Evolutionary conservation across 768 basidiomycete species (phyloP), one percentile per base, ranked within the genome.

Genomic region (Podaxis pistillaris): DNA sequence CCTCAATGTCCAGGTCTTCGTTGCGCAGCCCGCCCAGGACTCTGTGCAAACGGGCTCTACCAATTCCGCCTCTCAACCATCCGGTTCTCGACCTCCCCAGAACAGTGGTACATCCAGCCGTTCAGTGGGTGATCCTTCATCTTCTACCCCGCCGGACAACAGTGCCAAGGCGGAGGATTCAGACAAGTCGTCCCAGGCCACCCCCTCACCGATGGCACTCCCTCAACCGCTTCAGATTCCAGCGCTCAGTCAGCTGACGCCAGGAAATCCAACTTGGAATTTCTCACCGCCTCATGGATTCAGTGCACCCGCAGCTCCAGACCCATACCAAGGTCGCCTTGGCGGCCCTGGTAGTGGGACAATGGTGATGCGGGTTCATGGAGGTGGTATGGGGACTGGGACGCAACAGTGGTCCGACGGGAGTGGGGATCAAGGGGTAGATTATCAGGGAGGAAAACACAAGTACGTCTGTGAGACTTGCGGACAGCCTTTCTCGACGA

Each of bases 401-500:
- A 6, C 49, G 3, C 49, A 24, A 11, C 49, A 24, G 26, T 24
- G 40, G 24, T 4, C 11, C 37, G n/a, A 19, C 38, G 26, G 38
- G 12, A 44, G 24, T 28, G 56, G 40, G 15, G 26, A 15, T 41
- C 40, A 41, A 9, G 56, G 40, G 40, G 28, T 17, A 3, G 56
- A 44, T 6, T 24, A 41, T 17, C 19, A 44, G 17, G 40, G 56
- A 12, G 56, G 40, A 41, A 44, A 56, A 40, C 24, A 8, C 3
- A 50, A 26, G 33, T 24, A 11, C 17, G 15, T 19, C 7, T 38
- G 37, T 26, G 33, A 38, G 13, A 6, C n/a, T 5, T 69, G 68
- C 49, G 54, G 30, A 1, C 47, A 59, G 49, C 52, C 60, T 15
- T 67, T 69, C 64, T 62, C 68, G n/a, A 53, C 67, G 41, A 67